phyloP scores from a whole-genome alignment of 2,329 filamentous ascomycete genomes.

The Chaetomium sp. region DNA sequence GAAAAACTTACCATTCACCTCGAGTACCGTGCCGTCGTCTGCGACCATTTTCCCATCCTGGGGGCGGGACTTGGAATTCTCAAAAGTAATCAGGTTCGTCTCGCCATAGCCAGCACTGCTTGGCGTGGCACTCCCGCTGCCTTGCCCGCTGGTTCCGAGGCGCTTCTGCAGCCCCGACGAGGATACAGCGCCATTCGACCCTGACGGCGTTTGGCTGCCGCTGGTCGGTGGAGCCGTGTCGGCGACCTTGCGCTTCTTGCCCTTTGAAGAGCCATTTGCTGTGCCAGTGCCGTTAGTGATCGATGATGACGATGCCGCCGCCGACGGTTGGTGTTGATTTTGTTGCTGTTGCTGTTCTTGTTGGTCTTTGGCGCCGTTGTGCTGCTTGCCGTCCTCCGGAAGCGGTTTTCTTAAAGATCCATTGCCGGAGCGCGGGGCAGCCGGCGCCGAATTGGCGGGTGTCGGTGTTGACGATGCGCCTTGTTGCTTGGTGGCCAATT shows the following conservation, averaged over 20 bases:
- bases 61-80: slow-evolving; percentile 67
- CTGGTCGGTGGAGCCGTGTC: slow-evolving; percentile 45
- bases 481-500: slow-evolving; percentile 47
- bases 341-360: slow-evolving; percentile 1
- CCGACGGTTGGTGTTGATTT: neutral
- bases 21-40: slow-evolving; percentile 84
- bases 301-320: slow-evolving; percentile 23
- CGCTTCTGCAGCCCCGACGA: slow-evolving; percentile 36
- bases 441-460: slow-evolving; percentile 30
- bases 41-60: slow-evolving; percentile 79
- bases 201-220: slow-evolving; percentile 36
- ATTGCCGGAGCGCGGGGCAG: slow-evolving; percentile 34
- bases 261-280: slow-evolving; percentile 49
- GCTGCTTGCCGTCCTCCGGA: slow-evolving; percentile 44
- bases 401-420: slow-evolving; percentile 38
- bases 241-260: slow-evolving; percentile 82
- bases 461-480: slow-evolving; percentile 26
- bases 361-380: slow-evolving; percentile 44
- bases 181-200: slow-evolving; percentile 25
- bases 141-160: slow-evolving; percentile 35
- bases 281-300: slow-evolving; percentile 44
- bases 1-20: slow-evolving; percentile 75
- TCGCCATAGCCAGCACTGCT: slow-evolving; percentile 53
- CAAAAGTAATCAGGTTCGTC: slow-evolving; percentile 89
- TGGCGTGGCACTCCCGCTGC: slow-evolving; percentile 35